phyloP scores from a whole-genome alignment of 305 asterid genomes.

The Withania somnifera region DNA sequence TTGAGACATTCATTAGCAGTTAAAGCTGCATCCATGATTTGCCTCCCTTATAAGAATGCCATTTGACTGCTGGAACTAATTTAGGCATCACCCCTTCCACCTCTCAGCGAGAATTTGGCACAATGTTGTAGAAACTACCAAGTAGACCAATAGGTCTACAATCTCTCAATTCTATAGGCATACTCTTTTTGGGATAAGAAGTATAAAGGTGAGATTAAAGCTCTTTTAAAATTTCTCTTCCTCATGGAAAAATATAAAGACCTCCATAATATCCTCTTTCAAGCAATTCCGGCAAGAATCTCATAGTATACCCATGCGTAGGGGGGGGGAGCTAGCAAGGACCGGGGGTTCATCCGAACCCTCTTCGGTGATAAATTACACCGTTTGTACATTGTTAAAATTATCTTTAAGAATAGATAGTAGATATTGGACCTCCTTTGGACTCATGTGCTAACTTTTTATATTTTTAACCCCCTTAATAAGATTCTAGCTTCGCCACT shows the following conservation, averaged over 20 bases:
- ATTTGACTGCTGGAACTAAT: background rate
- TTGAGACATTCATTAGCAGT: background rate
- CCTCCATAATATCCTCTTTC: background rate
- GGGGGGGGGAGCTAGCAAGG: too few relatives aligned
- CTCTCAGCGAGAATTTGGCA: background rate
- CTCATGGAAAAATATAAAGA: background rate
- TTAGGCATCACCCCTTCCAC: background rate
- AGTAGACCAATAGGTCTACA: background rate
- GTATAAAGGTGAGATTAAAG: background rate
- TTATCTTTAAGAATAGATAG: too few relatives aligned
- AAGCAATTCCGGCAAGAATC: background rate
- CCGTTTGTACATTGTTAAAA: too few relatives aligned
- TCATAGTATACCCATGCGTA: background rate
- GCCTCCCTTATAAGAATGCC: background rate
- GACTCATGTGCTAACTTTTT: too few relatives aligned
- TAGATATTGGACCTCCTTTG: too few relatives aligned
- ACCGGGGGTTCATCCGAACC: too few relatives aligned
- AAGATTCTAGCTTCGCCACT: too few relatives aligned
- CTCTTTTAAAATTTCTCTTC: background rate
- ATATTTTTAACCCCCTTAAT: too few relatives aligned
- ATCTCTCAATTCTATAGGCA: background rate
- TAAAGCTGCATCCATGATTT: background rate
- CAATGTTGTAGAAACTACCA: background rate
- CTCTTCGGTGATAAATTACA: too few relatives aligned
- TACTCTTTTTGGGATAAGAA: background rate